Base-by-base conservation (phyloP, 345 rosid species). In the Psidium friedrichsthalianum region DNA sequence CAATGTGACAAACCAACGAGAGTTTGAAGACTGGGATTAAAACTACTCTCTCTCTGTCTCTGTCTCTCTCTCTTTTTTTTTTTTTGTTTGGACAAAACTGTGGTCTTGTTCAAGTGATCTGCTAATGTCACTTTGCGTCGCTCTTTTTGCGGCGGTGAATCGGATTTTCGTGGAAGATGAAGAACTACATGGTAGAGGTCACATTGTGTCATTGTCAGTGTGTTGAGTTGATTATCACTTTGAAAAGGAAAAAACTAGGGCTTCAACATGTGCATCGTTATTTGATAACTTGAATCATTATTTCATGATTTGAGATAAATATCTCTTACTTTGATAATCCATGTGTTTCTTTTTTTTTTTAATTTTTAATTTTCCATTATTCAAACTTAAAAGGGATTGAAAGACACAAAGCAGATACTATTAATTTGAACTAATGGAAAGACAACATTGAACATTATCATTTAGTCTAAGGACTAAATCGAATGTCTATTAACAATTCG, bases 401-500 rank as follows among this genome's bases (percentile, higher is more conserved):
- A 56, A 56, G 25, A 24, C 29, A 24, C 27, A 24, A 0, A 56
- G 27, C 27, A 24, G 1, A 56, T 24, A 24, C 27, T 2, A 56
- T 56, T 56, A 24, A 56, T 24, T 56, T 56, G 61, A 56, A 56
- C 61, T 56, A 56, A 56, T 0, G 3, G 27, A 56, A 56, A 0
- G 3, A 56, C 27, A 2, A 2, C 14, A 47, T 47, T 9, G 51
- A 47, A 47, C 11, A 47, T 47, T 47, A 0, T 47, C 51, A 47
- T 47, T 47, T 10, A 56, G 29, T 4, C 27, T 11, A 56, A 11
- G 61, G 1, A 56, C 25, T 24, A 24, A 56, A 6, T 56, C 6
- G 0, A 56, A 56, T 27, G 24, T 0, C 0, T 0, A 56, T n/a
- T 56, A 56, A 57, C 25, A 57, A 13, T 57, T 57, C 0, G 22